Conservation (phyloP, 192 early-diverging fungal genomes). For the Coemansia sp. region DNA sequence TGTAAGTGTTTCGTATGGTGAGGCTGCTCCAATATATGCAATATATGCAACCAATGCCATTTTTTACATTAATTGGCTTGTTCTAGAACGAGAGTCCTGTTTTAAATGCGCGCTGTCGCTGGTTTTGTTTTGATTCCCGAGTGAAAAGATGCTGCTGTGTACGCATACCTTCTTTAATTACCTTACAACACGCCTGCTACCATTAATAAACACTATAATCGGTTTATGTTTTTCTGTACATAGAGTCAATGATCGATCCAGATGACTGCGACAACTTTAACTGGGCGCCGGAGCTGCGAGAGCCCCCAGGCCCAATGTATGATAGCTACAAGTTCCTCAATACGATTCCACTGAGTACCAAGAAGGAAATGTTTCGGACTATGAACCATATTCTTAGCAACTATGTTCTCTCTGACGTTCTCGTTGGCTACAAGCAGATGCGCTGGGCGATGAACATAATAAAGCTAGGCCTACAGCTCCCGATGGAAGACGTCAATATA, state of each 20-base stretch:
- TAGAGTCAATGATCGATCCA: slow-evolving; percentile 44
- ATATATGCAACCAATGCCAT: no score
- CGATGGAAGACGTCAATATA: slow-evolving; percentile 25
- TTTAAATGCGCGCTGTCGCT: no score
- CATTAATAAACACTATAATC: no score
- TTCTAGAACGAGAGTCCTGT: background rate
- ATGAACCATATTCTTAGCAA: slow-evolving; percentile 14
- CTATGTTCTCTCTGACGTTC: slow-evolving; percentile 15
- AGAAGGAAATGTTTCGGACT: slow-evolving; percentile 32
- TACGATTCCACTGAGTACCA: slow-evolving; percentile 24
- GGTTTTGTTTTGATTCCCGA: no score
- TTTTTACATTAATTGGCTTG: no score
- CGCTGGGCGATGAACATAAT: slow-evolving; percentile 37
- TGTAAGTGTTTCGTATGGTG: no score
- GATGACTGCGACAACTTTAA: slow-evolving; percentile 28
- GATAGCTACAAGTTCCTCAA: slow-evolving; percentile 20
- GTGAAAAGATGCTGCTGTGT: no score
- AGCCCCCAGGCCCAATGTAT: background rate
- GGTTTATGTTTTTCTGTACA: no score
- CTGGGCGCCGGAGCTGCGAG: slow-evolving; percentile 16
- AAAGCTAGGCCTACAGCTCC: slow-evolving; percentile 44
- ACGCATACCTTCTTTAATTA: no score
- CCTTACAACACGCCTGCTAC: no score
- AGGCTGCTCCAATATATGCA: no score
- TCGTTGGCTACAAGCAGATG: slow-evolving; percentile 23